Evolutionary conservation across 2,329 filamentous ascomycete species (phyloP).

Genomic region (Colletotrichum coccodes): DNA sequence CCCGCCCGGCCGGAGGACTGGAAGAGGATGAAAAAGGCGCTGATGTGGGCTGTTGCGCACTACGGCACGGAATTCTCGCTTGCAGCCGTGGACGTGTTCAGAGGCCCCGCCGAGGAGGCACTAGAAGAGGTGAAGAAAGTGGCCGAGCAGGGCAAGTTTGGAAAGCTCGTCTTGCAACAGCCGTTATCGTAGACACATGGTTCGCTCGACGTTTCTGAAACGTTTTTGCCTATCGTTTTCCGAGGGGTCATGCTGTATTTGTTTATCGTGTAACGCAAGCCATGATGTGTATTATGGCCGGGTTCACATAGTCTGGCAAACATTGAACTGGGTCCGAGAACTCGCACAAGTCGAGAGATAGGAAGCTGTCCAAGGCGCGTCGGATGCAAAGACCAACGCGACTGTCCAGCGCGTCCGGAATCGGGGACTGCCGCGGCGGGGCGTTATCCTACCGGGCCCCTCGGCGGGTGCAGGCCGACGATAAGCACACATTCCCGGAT

Average conservation of each 20-base stretch:
- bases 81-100: not conserved
- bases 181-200: too few species aligned
- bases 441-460: not conserved
- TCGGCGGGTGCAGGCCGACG: conserved; percentile 7
- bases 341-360: too few species aligned
- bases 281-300: too few species aligned
- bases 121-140: not conserved
- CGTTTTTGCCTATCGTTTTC: too few species aligned
- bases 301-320: too few species aligned
- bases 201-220: too few species aligned
- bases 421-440: conserved; percentile 25
- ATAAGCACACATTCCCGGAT: conserved; percentile 10
- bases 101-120: not conserved
- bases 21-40: not conserved
- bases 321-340: too few species aligned
- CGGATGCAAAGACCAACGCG: not conserved
- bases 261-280: too few species aligned
- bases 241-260: too few species aligned
- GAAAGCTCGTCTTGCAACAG: conserved; percentile 1
- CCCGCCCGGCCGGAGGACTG: not conserved
- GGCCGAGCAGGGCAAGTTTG: conserved; percentile 8
- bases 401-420: not conserved
- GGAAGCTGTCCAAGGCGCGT: too few species aligned
- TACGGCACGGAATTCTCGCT: not conserved
- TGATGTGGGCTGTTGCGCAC: not conserved